Conservation (phyloP, 2,329 filamentous ascomycete genomes). For the Tympanopsis confertula region DNA sequence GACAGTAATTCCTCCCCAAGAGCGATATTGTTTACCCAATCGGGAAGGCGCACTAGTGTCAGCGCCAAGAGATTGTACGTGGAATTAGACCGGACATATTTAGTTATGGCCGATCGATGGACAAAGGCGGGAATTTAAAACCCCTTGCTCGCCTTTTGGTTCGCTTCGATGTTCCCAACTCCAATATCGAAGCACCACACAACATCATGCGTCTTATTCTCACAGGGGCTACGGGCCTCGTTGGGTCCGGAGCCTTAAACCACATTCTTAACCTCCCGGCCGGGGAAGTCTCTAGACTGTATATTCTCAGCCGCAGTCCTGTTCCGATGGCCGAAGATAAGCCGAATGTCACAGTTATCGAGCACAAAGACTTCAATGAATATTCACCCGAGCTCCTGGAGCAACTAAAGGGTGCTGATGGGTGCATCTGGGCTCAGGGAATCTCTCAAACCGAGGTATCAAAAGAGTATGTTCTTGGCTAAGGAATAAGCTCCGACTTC, state of each 20-base stretch:
- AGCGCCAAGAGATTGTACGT: too few species aligned
- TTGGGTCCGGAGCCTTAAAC: slow-evolving; percentile 49
- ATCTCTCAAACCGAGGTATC: slow-evolving; percentile 46
- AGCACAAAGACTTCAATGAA: slow-evolving; percentile 53
- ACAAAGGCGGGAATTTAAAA: too few species aligned
- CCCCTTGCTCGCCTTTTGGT: too few species aligned
- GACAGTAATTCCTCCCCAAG: too few species aligned
- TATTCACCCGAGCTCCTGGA: slow-evolving; percentile 46
- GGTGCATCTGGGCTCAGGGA: slow-evolving; percentile 65
- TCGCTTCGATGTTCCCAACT: too few species aligned
- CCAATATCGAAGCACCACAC: too few species aligned
- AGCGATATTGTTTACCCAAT: too few species aligned
- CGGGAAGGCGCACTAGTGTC: too few species aligned
- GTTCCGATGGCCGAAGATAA: slow-evolving; percentile 52
- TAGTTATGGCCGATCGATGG: too few species aligned
- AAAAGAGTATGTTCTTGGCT: slow-evolving; percentile 34
- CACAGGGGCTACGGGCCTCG: slow-evolving; percentile 57
- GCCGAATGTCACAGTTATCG: slow-evolving; percentile 50
- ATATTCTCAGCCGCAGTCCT: slow-evolving; percentile 54
- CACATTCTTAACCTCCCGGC: slow-evolving; percentile 40
- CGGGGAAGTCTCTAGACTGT: slow-evolving; percentile 48
- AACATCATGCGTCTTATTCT: slow-evolving; percentile 52
- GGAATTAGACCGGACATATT: too few species aligned
- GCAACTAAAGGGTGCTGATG: slow-evolving; percentile 51
- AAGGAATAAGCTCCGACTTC: not conserved